phyloP scores from a whole-genome alignment of 2,329 filamentous ascomycete species.

The Exophiala lecanii-corni region DNA sequence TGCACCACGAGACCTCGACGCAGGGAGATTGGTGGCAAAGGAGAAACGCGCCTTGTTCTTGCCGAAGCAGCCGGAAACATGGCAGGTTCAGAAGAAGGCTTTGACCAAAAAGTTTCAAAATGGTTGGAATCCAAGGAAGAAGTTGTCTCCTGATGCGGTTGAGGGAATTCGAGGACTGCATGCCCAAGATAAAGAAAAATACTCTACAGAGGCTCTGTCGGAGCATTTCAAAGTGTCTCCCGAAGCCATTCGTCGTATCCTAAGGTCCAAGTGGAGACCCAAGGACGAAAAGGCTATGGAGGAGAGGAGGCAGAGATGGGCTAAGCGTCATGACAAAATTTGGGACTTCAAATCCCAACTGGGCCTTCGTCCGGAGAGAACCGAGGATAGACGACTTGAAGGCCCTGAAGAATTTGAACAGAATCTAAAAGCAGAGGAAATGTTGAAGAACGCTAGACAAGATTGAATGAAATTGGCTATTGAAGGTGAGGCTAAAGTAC shows the following conservation, averaged over 20 bases:
- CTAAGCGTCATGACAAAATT: conserved; percentile 41
- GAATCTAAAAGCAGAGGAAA: conserved; percentile 20
- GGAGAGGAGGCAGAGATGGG: conserved; percentile 40
- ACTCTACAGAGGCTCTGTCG: conserved; percentile 69
- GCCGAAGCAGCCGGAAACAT: conserved; percentile 44
- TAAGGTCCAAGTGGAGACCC: conserved; percentile 54
- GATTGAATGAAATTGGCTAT: no score
- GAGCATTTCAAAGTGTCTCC: conserved; percentile 78
- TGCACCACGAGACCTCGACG: background rate
- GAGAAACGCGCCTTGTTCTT: conserved; percentile 8
- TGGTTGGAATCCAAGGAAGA: conserved; percentile 77
- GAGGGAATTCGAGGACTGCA: conserved; percentile 85
- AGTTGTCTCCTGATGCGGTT: conserved; percentile 84
- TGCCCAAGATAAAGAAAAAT: conserved; percentile 68
- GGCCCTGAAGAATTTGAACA: conserved; percentile 25
- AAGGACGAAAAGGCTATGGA: conserved; percentile 34
- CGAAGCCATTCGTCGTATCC: conserved; percentile 80
- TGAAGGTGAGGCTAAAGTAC: no score
- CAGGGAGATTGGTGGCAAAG: conserved; percentile 8
- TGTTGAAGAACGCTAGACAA: conserved; percentile 20
- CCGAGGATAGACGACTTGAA: conserved; percentile 28
- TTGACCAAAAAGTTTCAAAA: conserved; percentile 67
- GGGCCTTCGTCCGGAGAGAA: conserved; percentile 55
- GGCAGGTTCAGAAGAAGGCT: conserved; percentile 72
- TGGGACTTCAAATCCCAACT: conserved; percentile 44